Conservation (phyloP, 306 rosid species). For the Trifolium repens region DNA sequence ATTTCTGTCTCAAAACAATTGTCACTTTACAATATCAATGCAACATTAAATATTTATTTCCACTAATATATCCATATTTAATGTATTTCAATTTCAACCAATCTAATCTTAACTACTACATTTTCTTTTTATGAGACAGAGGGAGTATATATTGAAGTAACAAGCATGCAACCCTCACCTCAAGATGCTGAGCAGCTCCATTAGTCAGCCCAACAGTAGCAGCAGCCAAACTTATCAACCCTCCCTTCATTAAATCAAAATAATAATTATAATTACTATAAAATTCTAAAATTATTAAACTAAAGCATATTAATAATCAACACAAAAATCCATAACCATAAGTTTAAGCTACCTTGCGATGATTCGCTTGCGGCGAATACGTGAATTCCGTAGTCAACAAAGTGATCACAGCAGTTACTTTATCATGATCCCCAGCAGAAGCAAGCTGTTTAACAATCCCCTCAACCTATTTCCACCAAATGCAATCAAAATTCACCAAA, state of each 20-base stretch:
- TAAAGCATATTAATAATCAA: background rate
- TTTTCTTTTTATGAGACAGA: too few species aligned
- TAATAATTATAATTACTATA: background rate
- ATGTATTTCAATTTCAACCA: too few species aligned
- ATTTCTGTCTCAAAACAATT: too few species aligned
- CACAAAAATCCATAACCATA: background rate
- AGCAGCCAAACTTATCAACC: slow-evolving; percentile 95
- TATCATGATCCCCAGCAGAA: slow-evolving; percentile 73
- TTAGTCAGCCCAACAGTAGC: slow-evolving; percentile 89
- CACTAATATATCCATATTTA: too few species aligned
- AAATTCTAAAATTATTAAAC: slow-evolving; percentile 19
- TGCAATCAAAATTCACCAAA: slow-evolving; percentile 33
- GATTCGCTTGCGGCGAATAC: slow-evolving; percentile 81
- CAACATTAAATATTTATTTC: too few species aligned
- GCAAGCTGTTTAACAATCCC: slow-evolving; percentile 89
- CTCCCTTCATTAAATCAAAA: slow-evolving; percentile 64
- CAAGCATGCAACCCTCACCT: slow-evolving; percentile 57
- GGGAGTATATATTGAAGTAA: background rate
- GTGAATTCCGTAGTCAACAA: slow-evolving; percentile 72
- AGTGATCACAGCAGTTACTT: slow-evolving; percentile 78
- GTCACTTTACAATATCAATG: too few species aligned
- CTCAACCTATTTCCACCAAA: slow-evolving; percentile 64
- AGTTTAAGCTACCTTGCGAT: slow-evolving; percentile 70
- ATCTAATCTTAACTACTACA: too few species aligned
- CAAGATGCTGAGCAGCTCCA: slow-evolving; percentile 94